A percentile compares a stretch with the other conserved stretches of the same genome.
These are phyloP conservation scores for Gastrodia elata DNA, from an alignment of 106 monocot species.

Conservation along the genomic window DNA sequence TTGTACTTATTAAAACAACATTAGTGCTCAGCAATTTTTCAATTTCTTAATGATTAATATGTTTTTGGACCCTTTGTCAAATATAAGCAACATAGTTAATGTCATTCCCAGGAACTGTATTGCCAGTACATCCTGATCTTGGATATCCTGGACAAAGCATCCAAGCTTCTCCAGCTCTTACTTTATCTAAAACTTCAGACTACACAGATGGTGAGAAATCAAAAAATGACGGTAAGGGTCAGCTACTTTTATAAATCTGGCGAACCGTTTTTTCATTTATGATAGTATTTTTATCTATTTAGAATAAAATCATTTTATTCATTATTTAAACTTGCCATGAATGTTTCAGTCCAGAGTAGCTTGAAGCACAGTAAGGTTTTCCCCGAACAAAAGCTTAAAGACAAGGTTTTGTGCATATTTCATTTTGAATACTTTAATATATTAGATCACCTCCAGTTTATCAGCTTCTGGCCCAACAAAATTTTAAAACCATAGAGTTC, in stretches of 20 bases:
- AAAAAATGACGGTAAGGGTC: neutral
- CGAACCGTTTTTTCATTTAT: neutral
- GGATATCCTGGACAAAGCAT: neutral
- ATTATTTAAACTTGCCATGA: neutral
- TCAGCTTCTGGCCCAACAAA: no score
- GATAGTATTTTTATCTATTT: neutral
- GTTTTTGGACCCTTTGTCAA: no score
- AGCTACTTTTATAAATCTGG: neutral
- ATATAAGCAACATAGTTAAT: neutral
- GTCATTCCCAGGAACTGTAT: neutral
- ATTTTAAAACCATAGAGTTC: no score
- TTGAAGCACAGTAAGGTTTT: neutral
- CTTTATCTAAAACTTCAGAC: neutral
- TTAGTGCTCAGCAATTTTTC: neutral
- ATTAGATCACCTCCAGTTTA: no score
- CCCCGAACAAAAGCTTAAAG: no score
- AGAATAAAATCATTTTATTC: neutral
- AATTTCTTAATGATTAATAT: neutral
- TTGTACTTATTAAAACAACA: neutral
- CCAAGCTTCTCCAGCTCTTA: neutral
- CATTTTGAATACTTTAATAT: no score
- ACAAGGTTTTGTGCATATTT: no score
- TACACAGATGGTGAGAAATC: neutral
- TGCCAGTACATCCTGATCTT: slow-evolving; percentile 6
- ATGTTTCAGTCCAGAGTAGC: neutral